Evolutionary conservation across 371 early-diverging fungal genomes (phyloP).

Genomic region (Syncephalis fuscata): DNA sequence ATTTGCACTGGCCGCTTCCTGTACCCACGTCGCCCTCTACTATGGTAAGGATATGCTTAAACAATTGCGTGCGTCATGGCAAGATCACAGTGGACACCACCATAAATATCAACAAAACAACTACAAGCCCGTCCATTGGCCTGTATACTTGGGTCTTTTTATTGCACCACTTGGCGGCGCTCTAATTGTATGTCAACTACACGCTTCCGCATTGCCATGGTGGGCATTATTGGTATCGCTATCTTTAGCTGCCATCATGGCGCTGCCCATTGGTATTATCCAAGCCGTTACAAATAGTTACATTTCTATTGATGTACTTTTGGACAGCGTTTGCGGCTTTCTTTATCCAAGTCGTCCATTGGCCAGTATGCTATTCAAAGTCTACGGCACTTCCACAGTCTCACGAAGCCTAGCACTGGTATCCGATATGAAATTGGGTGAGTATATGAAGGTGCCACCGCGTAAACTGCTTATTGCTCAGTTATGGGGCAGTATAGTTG

Average conservation of each 20-base stretch:
- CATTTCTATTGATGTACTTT: background rate
- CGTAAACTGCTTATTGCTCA: conserved; percentile 29
- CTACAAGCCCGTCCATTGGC: background rate
- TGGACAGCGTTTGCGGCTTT: no score
- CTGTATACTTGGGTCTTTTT: background rate
- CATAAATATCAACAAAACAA: conserved; percentile 10
- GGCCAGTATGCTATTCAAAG: conserved; percentile 21
- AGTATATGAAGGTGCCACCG: conserved; percentile 48
- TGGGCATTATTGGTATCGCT: conserved; percentile 28
- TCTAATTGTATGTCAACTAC: no score
- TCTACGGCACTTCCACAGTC: conserved; percentile 6
- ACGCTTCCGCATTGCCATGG: conserved; percentile 10
- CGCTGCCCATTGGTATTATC: conserved; percentile 38
- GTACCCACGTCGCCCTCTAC: conserved; percentile 25
- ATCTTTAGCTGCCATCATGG: conserved; percentile 25
- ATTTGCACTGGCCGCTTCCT: conserved; percentile 22
- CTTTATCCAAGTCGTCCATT: conserved; percentile 8
- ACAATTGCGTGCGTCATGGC: conserved; percentile 23
- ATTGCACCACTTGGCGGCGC: no score
- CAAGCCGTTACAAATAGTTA: conserved; percentile 29
- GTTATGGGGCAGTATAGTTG: conserved; percentile 26
- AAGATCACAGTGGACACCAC: conserved; percentile 34
- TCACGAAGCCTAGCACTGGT: conserved; percentile 15
- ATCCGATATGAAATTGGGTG: conserved; percentile 26
- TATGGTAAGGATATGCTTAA: conserved; percentile 22